These are phyloP conservation scores for Seiridium unicorne DNA, from an alignment of 2,329 filamentous ascomycete genomes.

Conservation along the genomic window DNA sequence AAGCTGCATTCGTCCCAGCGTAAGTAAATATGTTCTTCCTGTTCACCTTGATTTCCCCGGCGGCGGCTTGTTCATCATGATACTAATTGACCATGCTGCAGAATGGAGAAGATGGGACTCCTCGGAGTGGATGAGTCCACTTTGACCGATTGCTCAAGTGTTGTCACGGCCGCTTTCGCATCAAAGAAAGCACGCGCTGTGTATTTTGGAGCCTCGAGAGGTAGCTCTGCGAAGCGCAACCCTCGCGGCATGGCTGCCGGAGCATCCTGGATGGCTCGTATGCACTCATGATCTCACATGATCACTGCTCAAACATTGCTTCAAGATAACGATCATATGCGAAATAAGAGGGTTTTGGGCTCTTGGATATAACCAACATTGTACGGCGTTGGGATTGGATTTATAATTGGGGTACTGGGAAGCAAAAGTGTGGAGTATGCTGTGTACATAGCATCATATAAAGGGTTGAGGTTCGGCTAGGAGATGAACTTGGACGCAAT, in stretches of 20 bases:
- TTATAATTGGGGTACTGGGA: too few species aligned
- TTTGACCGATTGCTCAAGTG: slow-evolving; percentile 23
- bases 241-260: background rate
- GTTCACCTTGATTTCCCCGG: background rate
- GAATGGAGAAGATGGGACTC: slow-evolving; percentile 24
- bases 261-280: background rate
- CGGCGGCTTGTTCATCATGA: too few species aligned
- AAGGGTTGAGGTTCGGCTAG: too few species aligned
- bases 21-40: slow-evolving; percentile 14
- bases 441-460: too few species aligned
- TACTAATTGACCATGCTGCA: slow-evolving; percentile 8
- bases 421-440: too few species aligned
- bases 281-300: background rate
- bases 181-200: background rate
- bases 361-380: background rate
- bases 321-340: too few species aligned
- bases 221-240: background rate
- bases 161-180: slow-evolving; percentile 21
- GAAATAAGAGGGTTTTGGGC: too few species aligned
- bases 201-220: background rate
- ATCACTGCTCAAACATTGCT: background rate
- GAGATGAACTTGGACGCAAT: too few species aligned
- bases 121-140: slow-evolving; percentile 20
- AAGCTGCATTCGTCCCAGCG: slow-evolving; percentile 22
- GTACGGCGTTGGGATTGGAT: background rate